A percentile compares a stretch with the other conserved stretches of the same genome.
These are phyloP conservation scores for Quercus phellos DNA, from an alignment of 331 rosid species.

Conservation along the genomic window DNA sequence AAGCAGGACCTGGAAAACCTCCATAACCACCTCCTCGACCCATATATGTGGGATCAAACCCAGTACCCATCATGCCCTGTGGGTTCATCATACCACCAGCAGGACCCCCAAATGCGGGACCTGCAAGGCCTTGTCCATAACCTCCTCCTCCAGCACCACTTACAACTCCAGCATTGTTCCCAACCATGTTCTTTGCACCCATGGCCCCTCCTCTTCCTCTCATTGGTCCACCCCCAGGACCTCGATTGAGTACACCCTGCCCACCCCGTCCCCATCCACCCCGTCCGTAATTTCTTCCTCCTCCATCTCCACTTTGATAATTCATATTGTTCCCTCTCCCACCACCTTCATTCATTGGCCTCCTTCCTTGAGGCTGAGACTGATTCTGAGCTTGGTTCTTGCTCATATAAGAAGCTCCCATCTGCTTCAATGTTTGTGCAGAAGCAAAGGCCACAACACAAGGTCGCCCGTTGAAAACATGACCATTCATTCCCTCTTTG, in stretches of 20 bases:
- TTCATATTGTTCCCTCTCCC: slow-evolving; percentile 38
- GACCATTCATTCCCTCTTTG: slow-evolving; percentile 60
- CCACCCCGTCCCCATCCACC: slow-evolving; percentile 60
- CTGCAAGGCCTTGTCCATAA: slow-evolving; percentile 41
- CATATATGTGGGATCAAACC: slow-evolving; percentile 47
- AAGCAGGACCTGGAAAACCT: slow-evolving; percentile 46
- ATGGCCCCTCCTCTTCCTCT: slow-evolving; percentile 46
- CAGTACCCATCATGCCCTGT: slow-evolving; percentile 46
- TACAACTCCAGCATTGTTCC: slow-evolving; percentile 31
- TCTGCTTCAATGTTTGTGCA: slow-evolving; percentile 41
- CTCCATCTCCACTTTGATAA: slow-evolving; percentile 40
- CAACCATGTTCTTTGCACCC: slow-evolving; percentile 36
- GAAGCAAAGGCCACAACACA: slow-evolving; percentile 60
- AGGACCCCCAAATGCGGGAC: slow-evolving; percentile 38
- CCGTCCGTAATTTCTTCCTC: slow-evolving; percentile 41
- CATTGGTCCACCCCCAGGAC: slow-evolving; percentile 34
- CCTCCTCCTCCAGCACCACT: slow-evolving; percentile 30
- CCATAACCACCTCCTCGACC: slow-evolving; percentile 44
- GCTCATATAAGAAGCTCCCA: slow-evolving; percentile 48
- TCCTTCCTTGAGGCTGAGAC: slow-evolving; percentile 44
- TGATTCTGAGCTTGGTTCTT: slow-evolving; percentile 33
- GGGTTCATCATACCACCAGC: slow-evolving; percentile 41
- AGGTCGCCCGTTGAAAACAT: slow-evolving; percentile 48
- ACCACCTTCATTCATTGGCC: slow-evolving; percentile 34
- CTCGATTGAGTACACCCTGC: slow-evolving; percentile 34